Percentiles rank a stretch among this genome's conserved stretches.
Conservation (phyloP, 495 filamentous ascomycete genomes). For the Tuber umbilicatum region DNA sequence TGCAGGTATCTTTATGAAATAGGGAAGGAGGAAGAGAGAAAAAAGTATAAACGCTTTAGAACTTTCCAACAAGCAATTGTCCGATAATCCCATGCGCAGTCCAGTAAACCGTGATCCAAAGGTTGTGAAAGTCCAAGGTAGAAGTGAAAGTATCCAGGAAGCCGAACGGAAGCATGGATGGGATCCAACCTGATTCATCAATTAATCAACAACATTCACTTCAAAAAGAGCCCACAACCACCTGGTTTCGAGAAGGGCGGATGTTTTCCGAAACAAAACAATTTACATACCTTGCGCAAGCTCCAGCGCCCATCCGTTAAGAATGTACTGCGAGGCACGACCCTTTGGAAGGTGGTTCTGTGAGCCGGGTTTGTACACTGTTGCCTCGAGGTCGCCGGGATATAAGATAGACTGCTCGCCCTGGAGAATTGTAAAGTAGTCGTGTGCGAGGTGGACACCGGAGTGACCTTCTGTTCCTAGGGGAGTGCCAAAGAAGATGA, state of each 20-base stretch:
- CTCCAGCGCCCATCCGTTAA: conserved; percentile 71
- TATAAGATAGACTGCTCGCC: conserved; percentile 68
- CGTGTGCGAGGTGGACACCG: conserved; percentile 79
- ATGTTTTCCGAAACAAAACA: neutral
- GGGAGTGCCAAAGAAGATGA: conserved; percentile 78
- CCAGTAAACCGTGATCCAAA: conserved; percentile 66
- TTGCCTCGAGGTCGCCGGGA: conserved; percentile 62
- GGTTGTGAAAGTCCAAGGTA: conserved; percentile 68
- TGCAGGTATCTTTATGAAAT: neutral
- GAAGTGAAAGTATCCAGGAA: conserved; percentile 70
- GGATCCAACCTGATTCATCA: conserved; percentile 59
- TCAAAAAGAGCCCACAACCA: neutral
- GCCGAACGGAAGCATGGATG: conserved; percentile 81
- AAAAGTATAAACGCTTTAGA: conserved; percentile 47
- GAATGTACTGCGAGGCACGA: conserved; percentile 79
- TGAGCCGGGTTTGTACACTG: conserved; percentile 66
- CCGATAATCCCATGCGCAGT: conserved; percentile 66
- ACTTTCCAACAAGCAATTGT: conserved; percentile 64
- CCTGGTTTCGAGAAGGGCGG: neutral
- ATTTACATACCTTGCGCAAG: conserved; percentile 57
- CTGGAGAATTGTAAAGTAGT: conserved; percentile 83
- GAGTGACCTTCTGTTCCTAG: conserved; percentile 82
- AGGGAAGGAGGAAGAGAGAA: neutral
- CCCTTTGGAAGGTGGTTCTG: conserved; percentile 73
- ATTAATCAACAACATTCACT: neutral